Percentiles rank a stretch among this genome's conserved stretches.
phyloP scores from a whole-genome alignment of 2,329 filamentous ascomycete genomes.

The Chaetomium strumarium region DNA sequence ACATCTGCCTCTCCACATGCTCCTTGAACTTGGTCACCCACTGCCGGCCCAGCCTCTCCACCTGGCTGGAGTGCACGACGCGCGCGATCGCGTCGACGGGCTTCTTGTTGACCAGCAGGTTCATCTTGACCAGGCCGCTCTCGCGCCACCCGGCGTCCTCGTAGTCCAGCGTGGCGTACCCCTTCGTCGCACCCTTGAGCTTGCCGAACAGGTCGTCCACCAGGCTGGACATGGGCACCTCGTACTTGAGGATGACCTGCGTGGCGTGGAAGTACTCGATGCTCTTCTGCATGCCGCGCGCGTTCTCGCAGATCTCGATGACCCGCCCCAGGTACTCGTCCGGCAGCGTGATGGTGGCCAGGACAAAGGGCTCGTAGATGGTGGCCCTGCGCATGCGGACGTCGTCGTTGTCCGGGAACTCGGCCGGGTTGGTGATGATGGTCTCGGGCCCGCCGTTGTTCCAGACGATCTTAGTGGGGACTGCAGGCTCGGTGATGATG shows the following conservation, averaged over 20 bases:
- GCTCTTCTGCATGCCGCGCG: conserved; percentile 79
- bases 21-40: conserved; percentile 98
- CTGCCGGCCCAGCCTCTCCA: conserved; percentile 69
- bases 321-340: conserved; percentile 92
- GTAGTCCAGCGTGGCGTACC: conserved; percentile 93
- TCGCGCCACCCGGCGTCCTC: conserved; percentile 86
- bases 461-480: conserved; percentile 83
- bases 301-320: conserved; percentile 89
- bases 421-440: conserved; percentile 76
- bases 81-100: conserved; percentile 94
- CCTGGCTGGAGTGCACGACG: conserved; percentile 77
- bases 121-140: conserved; percentile 79
- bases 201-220: conserved; percentile 98
- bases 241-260: conserved; percentile 92
- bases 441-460: conserved; percentile 64
- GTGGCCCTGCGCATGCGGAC: conserved; percentile 39
- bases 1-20: conserved; percentile 94
- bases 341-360: conserved; percentile 80
- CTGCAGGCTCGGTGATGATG: conserved; percentile 93
- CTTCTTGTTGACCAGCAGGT: conserved; percentile 86
- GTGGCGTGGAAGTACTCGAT: conserved; percentile 86
- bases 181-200: conserved; percentile 87
- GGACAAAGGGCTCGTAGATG: conserved; percentile 60
- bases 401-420: conserved; percentile 69
- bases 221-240: conserved; percentile 78